Evolutionary conservation across 805 yeast species (phyloP).

Genomic region (Pichia eremophila): DNA sequence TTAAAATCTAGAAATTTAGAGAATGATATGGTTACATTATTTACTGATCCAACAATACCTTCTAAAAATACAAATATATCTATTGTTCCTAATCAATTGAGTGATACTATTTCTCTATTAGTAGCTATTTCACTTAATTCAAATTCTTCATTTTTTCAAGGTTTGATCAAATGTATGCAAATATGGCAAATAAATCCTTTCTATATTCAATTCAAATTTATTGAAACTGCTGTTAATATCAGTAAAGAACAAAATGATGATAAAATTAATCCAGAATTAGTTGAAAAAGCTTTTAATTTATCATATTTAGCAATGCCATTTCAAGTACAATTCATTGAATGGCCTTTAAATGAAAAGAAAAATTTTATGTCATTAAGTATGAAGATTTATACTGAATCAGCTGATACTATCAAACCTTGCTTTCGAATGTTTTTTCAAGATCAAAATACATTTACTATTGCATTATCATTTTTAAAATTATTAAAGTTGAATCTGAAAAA

Average conservation of each 20-base stretch:
- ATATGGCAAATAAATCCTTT: conserved; percentile 27
- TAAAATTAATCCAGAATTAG: conserved; percentile 13
- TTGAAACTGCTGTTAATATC: conserved; percentile 5
- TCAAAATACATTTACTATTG: conserved; percentile 13
- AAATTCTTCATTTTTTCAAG: conserved; percentile 16
- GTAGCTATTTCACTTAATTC: conserved; percentile 14
- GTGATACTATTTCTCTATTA: conserved; percentile 6
- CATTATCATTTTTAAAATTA: conserved; percentile 14
- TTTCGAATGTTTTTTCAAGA: conserved; percentile 16
- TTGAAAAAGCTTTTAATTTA: conserved; percentile 17
- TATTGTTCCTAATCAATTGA: conserved; percentile 7
- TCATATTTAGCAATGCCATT: conserved; percentile 20
- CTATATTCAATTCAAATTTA: conserved; percentile 12
- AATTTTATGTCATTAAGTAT: conserved; percentile 9
- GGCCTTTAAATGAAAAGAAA: conserved; percentile 18
- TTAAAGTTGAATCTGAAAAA: conserved; percentile 12
- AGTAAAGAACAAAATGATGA: neutral
- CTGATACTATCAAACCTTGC: conserved; percentile 4
- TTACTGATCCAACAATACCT: neutral
- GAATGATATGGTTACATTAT: conserved; percentile 2
- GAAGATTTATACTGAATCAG: conserved; percentile 11
- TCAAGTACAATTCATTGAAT: conserved; percentile 15
- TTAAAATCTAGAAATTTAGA: conserved; percentile 8
- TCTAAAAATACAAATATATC: neutral
- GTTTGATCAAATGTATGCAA: conserved; percentile 21